phyloP scores from a whole-genome alignment of 1,139 yeast species.

The Candida smagusa region DNA sequence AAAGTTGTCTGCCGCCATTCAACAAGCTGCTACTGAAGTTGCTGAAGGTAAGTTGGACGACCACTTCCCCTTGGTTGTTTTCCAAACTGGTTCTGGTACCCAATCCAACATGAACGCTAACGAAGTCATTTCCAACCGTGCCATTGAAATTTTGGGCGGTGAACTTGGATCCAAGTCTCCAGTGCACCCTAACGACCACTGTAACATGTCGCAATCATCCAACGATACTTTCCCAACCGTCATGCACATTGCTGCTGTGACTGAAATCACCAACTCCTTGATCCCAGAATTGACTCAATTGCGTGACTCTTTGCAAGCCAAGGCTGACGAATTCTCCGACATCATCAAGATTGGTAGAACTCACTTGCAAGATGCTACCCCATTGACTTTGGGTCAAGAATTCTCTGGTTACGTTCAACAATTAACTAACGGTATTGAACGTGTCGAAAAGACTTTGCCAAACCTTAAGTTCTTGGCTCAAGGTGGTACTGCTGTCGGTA shows the following conservation, averaged over 20 bases:
- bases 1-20: conserved; percentile 77
- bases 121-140: conserved; percentile 97
- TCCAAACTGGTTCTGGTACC: conserved; percentile 98
- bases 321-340: conserved; percentile 76
- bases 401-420: conserved; percentile 96
- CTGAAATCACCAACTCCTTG: conserved; percentile 72
- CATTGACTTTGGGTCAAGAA: conserved; percentile 96
- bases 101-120: conserved; percentile 99
- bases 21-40: conserved; percentile 94
- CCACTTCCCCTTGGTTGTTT: conserved; percentile 96
- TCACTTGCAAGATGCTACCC: conserved; percentile 98
- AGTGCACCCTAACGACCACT: conserved; percentile 98
- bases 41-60: conserved; percentile 86
- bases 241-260: conserved; percentile 98
- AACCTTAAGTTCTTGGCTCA: conserved; percentile 84
- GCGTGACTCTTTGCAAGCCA: conserved; percentile 71
- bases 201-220: conserved; percentile 96
- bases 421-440: conserved; percentile 81
- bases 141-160: conserved; percentile 94
- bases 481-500: conserved; percentile 99
- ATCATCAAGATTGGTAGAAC: conserved; percentile 99
- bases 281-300: conserved; percentile 76
- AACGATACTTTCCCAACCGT: conserved; percentile 99
- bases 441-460: conserved; percentile 76
- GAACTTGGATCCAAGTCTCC: conserved; percentile 85